Percentiles rank a stretch among this genome's conserved stretches.
phyloP scores from a whole-genome alignment of 176 grass and related monocot genomes.

The Urochloa ruziziensis region DNA sequence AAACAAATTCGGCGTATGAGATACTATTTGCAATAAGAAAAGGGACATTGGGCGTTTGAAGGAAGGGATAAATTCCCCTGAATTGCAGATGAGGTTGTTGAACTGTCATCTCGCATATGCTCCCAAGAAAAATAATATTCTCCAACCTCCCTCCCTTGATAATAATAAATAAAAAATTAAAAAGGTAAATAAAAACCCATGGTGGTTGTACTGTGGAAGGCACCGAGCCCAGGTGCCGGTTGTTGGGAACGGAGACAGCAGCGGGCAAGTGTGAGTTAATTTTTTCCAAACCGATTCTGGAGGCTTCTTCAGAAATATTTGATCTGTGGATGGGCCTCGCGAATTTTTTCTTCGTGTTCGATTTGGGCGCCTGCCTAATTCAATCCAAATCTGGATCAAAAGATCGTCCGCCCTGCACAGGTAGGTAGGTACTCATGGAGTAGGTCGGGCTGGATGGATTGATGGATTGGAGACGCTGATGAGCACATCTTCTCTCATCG shows the following conservation, averaged over 20 bases:
- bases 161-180: background rate
- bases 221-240: slow-evolving; percentile 12
- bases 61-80: background rate
- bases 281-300: background rate
- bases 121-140: background rate
- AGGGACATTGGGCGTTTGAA: background rate
- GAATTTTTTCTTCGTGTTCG: background rate
- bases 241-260: slow-evolving; percentile 3
- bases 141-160: background rate
- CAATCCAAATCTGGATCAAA: background rate
- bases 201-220: slow-evolving; percentile 7
- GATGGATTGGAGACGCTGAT: background rate
- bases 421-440: no score
- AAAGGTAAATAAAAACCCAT: background rate
- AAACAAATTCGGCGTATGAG: background rate
- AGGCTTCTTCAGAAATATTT: background rate
- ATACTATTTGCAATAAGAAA: background rate
- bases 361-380: slow-evolving; percentile 7
- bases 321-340: background rate
- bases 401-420: background rate
- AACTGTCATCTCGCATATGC: background rate
- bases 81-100: background rate
- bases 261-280: background rate
- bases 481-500: no score
- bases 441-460: background rate